Evolutionary conservation across 1,284 basidiomycete genomes (phyloP).

Genomic region (Somion occarium): DNA sequence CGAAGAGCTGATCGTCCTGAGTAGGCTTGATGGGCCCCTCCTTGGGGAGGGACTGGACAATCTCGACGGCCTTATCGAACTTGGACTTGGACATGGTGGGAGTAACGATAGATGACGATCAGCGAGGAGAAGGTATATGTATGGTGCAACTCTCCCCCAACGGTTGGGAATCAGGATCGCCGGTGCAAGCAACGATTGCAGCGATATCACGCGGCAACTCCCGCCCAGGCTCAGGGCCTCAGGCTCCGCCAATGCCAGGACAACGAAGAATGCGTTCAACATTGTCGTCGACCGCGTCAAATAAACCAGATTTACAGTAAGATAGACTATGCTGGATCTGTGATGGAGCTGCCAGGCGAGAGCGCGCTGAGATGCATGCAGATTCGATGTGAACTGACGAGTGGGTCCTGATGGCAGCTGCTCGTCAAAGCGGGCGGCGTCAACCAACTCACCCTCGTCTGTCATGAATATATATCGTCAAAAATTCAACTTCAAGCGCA

Average conservation of each 20-base stretch:
- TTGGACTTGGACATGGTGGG: slow-evolving; percentile 56
- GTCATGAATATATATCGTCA: neutral
- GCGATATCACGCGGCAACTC: slow-evolving; percentile 61
- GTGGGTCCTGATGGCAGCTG: neutral
- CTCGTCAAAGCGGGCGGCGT: slow-evolving; percentile 1
- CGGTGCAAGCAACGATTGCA: slow-evolving; percentile 55
- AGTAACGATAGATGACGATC: slow-evolving; percentile 13
- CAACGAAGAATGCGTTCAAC: neutral
- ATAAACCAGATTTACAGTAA: neutral
- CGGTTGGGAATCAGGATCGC: slow-evolving; percentile 8
- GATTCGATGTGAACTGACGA: neutral
- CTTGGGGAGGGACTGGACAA: slow-evolving; percentile 71
- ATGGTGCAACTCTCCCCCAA: neutral
- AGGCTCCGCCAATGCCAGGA: neutral
- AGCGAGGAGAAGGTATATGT: slow-evolving; percentile 3
- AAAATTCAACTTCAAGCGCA: neutral
- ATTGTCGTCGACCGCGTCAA: neutral
- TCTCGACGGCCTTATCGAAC: slow-evolving; percentile 77
- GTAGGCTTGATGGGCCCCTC: slow-evolving; percentile 78
- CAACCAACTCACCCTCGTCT: neutral
- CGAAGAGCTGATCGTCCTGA: slow-evolving; percentile 75
- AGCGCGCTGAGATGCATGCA: slow-evolving; percentile 1
- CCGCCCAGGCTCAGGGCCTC: slow-evolving; percentile 6
- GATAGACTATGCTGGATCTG: neutral
- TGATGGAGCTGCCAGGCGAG: neutral